phyloP scores from a whole-genome alignment of 148 eudicot species.

The Euryodendron excelsum region DNA sequence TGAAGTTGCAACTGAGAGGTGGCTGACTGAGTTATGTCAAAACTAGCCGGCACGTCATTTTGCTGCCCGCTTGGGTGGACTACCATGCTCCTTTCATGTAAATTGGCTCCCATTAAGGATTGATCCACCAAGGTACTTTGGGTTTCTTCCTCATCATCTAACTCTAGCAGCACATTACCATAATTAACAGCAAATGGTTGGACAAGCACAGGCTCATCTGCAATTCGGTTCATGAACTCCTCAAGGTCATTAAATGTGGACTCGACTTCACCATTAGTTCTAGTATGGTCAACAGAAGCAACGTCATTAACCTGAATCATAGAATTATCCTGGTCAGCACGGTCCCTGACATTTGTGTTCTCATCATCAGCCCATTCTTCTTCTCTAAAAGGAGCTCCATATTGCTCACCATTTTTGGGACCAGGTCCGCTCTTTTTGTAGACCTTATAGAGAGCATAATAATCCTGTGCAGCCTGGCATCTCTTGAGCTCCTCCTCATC shows the following conservation, averaged over 20 bases:
- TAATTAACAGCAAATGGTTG: slow-evolving; percentile 24
- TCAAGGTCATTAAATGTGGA: slow-evolving; percentile 33
- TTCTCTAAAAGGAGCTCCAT: slow-evolving; percentile 91
- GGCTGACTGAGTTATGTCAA: slow-evolving; percentile 29
- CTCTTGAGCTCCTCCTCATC: slow-evolving; percentile 79
- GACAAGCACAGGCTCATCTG: slow-evolving; percentile 28
- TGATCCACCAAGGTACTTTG: slow-evolving; percentile 26
- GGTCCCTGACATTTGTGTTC: slow-evolving; percentile 16
- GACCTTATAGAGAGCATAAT: slow-evolving; percentile 75
- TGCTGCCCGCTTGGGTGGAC: slow-evolving; percentile 23
- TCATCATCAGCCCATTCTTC: slow-evolving; percentile 88
- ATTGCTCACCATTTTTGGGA: slow-evolving; percentile 96
- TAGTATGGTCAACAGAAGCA: slow-evolving; percentile 12
- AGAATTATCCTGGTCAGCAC: slow-evolving; percentile 22
- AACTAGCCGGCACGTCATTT: slow-evolving; percentile 21
- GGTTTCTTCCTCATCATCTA: slow-evolving; percentile 36
- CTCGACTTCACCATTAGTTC: slow-evolving; percentile 20
- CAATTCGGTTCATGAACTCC: slow-evolving; percentile 41
- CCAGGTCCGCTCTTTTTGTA: slow-evolving; percentile 97
- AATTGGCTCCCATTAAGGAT: slow-evolving; percentile 22
- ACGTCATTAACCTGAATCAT: slow-evolving; percentile 22
- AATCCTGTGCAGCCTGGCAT: slow-evolving; percentile 54
- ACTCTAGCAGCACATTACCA: slow-evolving; percentile 34
- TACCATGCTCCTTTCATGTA: slow-evolving; percentile 16
- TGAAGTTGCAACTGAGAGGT: slow-evolving; percentile 29